phyloP scores from a whole-genome alignment of 495 filamentous ascomycete species.

The Aspergillus hancockii region DNA sequence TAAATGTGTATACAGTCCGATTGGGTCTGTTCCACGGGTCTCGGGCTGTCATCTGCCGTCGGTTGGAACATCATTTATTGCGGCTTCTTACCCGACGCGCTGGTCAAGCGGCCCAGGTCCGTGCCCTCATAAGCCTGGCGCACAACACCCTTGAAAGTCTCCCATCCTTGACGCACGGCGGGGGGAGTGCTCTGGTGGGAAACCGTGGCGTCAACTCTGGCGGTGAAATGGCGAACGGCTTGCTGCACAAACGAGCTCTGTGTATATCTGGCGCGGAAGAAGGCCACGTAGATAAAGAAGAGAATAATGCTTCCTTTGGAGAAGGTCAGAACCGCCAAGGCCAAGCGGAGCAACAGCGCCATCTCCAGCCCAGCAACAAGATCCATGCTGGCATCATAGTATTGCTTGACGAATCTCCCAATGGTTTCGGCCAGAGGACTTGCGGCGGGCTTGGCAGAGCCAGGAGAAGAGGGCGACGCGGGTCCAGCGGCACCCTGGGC shows the following conservation, averaged over 20 bases:
- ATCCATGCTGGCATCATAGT: conserved; percentile 90
- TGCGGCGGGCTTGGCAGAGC: conserved; percentile 53
- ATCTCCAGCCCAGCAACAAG: conserved; percentile 77
- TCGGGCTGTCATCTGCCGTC: neutral
- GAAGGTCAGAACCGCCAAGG: conserved; percentile 79
- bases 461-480: conserved; percentile 57
- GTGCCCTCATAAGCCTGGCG: conserved; percentile 76
- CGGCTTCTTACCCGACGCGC: conserved; percentile 58
- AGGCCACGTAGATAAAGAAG: conserved; percentile 79
- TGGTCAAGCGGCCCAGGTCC: conserved; percentile 70
- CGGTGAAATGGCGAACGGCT: conserved; percentile 70
- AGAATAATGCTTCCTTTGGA: conserved; percentile 88
- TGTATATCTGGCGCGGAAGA: conserved; percentile 85
- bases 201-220: conserved; percentile 75
- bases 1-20: neutral
- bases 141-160: conserved; percentile 69
- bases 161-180: conserved; percentile 80
- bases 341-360: conserved; percentile 76
- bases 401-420: conserved; percentile 91
- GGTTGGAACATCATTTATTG: conserved; percentile 38
- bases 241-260: conserved; percentile 91
- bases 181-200: conserved; percentile 88
- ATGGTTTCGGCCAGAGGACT: conserved; percentile 76
- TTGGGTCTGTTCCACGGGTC: neutral
- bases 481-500: conserved; percentile 35